Evolutionary conservation across 176 grass and related monocot genomes (phyloP), one percentile per base, ranked within the genome.

Genomic region (Saccharum officinarum): DNA sequence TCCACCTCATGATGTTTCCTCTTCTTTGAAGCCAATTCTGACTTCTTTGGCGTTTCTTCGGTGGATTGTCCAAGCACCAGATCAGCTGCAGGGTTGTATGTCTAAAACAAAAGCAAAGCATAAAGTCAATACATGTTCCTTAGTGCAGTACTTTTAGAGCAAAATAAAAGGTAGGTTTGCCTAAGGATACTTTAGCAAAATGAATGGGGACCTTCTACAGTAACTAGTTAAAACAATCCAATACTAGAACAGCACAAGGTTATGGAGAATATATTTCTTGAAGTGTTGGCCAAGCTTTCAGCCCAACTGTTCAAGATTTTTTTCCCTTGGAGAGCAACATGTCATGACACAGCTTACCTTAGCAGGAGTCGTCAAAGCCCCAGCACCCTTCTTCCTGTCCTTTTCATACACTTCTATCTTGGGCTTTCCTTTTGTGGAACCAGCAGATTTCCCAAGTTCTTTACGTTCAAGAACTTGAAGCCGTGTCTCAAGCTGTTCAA

Each of bases 401-500:
- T 97, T 97, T 28, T 97, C 90, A 75, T 97, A 97, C 31, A 68
- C 41, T 76, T 97, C 92, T 64, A 94, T 97, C 88, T 87, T 97
- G n/a, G 90, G 94, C 81, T 91, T 97, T 60, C 92, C 92, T 89
- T 92, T 94, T n/a, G 92, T 77, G 7, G 95, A 91, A 10, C 92
- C 90, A 28, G 92, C 90, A 71, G 92, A 92, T 31, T 41, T 91
- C 30, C 86, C 90, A 64, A 97, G 67, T 49, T 97, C 92, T 84
- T 82, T 94, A 11, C 79, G 75, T 75, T 97, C 95, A 39, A 97
- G 91, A 55, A 92, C 65, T 15, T 90, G 71, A 79, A 97, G 81
- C 14, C 90, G 80, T 50, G 95, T 87, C 64, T 97, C 88, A 67
- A 97, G 88, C 95, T 97, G 84, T 90, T 67, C 52, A 86, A 62